A percentile compares a stretch with the other conserved stretches of the same genome.
Conservation (phyloP, 768 basidiomycete species). For the Pholiota molesta region DNA sequence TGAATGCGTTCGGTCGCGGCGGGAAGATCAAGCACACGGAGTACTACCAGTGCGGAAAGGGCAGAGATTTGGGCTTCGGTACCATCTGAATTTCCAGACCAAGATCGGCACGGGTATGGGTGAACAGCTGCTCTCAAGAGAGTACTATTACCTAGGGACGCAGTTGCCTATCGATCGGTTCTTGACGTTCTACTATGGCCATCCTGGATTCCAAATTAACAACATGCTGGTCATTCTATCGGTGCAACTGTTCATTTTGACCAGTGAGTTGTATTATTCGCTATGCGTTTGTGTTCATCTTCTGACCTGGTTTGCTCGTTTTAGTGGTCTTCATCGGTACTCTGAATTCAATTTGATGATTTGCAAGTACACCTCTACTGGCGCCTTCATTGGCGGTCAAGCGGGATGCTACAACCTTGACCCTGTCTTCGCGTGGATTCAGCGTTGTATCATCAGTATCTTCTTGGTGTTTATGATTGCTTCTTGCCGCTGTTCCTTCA, state of each 20-base stretch:
- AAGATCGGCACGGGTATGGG: conserved; percentile 99
- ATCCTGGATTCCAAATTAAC: conserved; percentile 99
- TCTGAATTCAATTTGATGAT: conserved; percentile 80
- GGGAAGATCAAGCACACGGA: conserved; percentile 99
- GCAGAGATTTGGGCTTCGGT: conserved; percentile 97
- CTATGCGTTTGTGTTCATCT: conserved; percentile 13
- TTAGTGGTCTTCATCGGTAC: conserved; percentile 95
- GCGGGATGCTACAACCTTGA: conserved; percentile 92
- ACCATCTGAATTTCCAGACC: conserved; percentile 99
- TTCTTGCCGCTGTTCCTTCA: conserved; percentile 95
- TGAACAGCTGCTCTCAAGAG: conserved; percentile 98
- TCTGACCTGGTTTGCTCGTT: conserved; percentile 14
- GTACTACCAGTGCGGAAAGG: conserved; percentile 99
- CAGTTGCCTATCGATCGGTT: conserved; percentile 98
- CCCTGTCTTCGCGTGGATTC: conserved; percentile 95
- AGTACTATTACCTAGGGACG: conserved; percentile 98
- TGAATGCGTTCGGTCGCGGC: conserved; percentile 97
- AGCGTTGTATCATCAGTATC: conserved; percentile 95
- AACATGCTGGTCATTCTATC: conserved; percentile 99
- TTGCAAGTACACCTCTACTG: conserved; percentile 76
- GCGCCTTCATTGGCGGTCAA: conserved; percentile 76
- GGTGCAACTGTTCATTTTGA: conserved; percentile 93
- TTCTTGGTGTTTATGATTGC: conserved; percentile 99
- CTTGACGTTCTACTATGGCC: conserved; percentile 99
- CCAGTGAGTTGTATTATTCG: conserved; percentile 56